Percentiles rank a stretch among this genome's conserved stretches.
Evolutionary conservation across 305 asterid species (phyloP).

Genomic region (Fraxinus dipetala): DNA sequence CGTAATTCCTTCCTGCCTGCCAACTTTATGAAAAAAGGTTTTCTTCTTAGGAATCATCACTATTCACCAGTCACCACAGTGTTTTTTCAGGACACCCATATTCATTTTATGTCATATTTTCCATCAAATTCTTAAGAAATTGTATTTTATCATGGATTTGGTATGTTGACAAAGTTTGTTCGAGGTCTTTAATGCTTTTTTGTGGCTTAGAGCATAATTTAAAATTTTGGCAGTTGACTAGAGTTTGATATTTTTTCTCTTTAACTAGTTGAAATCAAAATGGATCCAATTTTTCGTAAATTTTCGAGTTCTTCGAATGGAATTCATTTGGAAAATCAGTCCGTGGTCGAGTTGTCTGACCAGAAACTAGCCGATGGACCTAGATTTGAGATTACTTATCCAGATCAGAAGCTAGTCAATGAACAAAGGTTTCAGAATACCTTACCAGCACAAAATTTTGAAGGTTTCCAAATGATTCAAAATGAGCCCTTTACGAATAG

Average conservation of each 20-base stretch:
- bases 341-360: not conserved
- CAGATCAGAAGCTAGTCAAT: slow-evolving; percentile 21
- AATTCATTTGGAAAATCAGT: not conserved
- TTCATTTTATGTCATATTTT: not conserved
- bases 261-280: not conserved
- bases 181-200: not conserved
- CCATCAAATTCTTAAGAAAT: not conserved
- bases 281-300: not conserved
- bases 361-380: not conserved
- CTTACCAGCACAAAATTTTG: slow-evolving; percentile 14
- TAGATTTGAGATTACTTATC: slow-evolving; percentile 13
- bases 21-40: not conserved
- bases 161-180: not conserved
- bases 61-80: not conserved
- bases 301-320: not conserved
- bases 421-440: slow-evolving; percentile 19
- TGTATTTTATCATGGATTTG: not conserved
- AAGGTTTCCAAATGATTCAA: slow-evolving; percentile 12
- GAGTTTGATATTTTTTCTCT: not conserved
- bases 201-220: not conserved
- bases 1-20: not conserved
- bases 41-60: not conserved
- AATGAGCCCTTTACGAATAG: slow-evolving; percentile 12
- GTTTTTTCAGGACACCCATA: not conserved
- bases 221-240: not conserved